Conservation (phyloP, 2,329 filamentous ascomycete species). For the Didymella sp. region DNA sequence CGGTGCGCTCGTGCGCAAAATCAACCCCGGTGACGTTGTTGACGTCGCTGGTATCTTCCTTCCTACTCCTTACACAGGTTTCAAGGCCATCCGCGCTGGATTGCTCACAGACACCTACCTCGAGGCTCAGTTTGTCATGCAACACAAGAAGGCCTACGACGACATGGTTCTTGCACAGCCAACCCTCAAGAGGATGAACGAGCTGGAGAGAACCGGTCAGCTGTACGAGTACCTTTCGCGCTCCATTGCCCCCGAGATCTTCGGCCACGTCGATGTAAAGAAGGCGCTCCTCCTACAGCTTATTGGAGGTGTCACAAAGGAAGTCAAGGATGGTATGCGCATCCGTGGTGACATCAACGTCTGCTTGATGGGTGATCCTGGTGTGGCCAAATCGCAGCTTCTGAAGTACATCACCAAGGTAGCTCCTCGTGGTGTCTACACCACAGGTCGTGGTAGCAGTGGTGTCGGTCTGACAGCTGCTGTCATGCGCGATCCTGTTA, state of each 20-base stretch:
- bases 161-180: conserved; percentile 84
- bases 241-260: conserved; percentile 97
- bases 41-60: conserved; percentile 96
- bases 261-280: conserved; percentile 94
- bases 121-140: conserved; percentile 89
- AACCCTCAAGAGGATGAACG: conserved; percentile 82
- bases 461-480: conserved; percentile 83
- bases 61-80: conserved; percentile 97
- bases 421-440: conserved; percentile 88
- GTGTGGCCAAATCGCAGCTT: conserved; percentile 98
- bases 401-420: conserved; percentile 99
- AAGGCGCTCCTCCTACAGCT: conserved; percentile 94
- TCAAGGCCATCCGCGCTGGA: conserved; percentile 94
- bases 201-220: conserved; percentile 83
- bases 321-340: conserved; percentile 97
- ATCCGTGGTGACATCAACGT: conserved; percentile 99
- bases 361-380: conserved; percentile 98
- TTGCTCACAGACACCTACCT: conserved; percentile 97
- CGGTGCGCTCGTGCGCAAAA: conserved; percentile 81
- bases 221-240: conserved; percentile 95
- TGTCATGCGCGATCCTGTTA: conserved; percentile 83
- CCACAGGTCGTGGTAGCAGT: conserved; percentile 79
- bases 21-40: conserved; percentile 93
- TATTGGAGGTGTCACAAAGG: conserved; percentile 94
- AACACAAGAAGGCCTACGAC: conserved; percentile 98